These are phyloP conservation scores for Fusarium sp. DNA, from an alignment of 2,329 filamentous ascomycete species.

Conservation along the genomic window DNA sequence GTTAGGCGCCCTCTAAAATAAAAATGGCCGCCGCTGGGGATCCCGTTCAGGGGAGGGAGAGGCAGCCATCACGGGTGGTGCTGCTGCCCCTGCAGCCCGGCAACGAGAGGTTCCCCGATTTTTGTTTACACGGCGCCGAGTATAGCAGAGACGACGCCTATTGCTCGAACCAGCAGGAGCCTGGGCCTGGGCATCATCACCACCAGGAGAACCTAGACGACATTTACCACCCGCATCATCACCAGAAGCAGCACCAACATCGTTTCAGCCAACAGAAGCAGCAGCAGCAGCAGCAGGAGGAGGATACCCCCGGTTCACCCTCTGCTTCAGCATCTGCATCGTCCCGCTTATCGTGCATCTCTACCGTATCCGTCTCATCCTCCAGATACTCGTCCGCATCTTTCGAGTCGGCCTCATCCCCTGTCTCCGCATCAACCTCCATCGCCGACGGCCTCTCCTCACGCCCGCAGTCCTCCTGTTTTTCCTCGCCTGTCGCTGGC, in stretches of 20 bases:
- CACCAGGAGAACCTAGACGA: constrained; percentile 13
- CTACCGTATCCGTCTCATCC: constrained; percentile 34
- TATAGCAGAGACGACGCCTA: constrained; percentile 24
- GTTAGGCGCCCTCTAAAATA: constrained; percentile 5
- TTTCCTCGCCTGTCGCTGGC: constrained; percentile 29
- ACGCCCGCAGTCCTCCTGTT: constrained; percentile 9
- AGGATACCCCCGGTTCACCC: constrained; percentile 37
- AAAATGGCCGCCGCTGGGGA: constrained; percentile 36
- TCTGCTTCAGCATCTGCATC: constrained; percentile 36
- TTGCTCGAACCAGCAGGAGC: constrained; percentile 11
- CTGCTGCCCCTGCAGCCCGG: constrained; percentile 45
- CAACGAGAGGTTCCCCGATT: constrained; percentile 52
- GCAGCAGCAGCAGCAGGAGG: constrained; percentile 24
- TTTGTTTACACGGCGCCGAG: constrained; percentile 54
- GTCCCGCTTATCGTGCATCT: constrained; percentile 42
- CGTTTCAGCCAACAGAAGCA: constrained; percentile 34
- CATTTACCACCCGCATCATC: constrained; percentile 21
- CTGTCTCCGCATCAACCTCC: constrained; percentile 29
- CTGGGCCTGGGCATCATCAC: background rate
- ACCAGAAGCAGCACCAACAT: constrained; percentile 42
- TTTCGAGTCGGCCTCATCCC: constrained; percentile 35
- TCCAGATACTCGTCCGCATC: constrained; percentile 36
- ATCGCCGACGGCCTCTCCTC: constrained; percentile 26
- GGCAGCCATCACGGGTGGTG: background rate
- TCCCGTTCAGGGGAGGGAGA: constrained; percentile 35